phyloP scores from a whole-genome alignment of 2,329 filamentous ascomycete genomes.

The Neurospora sp. region DNA sequence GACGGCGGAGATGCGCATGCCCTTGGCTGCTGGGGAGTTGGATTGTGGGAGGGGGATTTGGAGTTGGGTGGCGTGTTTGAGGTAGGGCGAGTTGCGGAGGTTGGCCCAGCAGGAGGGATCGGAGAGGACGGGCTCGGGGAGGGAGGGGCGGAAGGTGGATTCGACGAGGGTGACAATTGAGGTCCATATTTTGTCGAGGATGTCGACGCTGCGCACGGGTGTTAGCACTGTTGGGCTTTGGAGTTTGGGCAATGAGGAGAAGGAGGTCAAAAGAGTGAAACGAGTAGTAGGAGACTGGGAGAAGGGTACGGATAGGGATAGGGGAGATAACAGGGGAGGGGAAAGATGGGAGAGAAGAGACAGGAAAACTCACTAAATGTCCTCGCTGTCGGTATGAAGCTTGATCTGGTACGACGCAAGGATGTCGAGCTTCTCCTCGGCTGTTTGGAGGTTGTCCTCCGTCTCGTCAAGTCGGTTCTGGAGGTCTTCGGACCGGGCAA shows the following conservation, averaged over 20 bases:
- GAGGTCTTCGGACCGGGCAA: slow-evolving; percentile 17
- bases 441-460: slow-evolving; percentile 15
- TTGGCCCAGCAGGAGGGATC: slow-evolving; percentile 26
- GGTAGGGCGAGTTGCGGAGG: slow-evolving; percentile 22
- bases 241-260: not conserved
- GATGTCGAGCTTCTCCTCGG: slow-evolving; percentile 16
- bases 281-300: too few relatives aligned
- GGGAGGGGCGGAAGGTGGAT: slow-evolving; percentile 22
- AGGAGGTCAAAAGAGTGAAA: too few relatives aligned
- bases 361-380: slow-evolving; percentile 19
- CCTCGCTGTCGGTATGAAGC: slow-evolving; percentile 21
- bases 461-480: slow-evolving; percentile 15
- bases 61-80: slow-evolving; percentile 23
- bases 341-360: not conserved
- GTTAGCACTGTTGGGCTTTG: not conserved
- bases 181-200: slow-evolving; percentile 27
- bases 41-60: slow-evolving; percentile 25
- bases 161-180: slow-evolving; percentile 23
- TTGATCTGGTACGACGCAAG: slow-evolving; percentile 22
- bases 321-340: not conserved
- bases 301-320: too few relatives aligned
- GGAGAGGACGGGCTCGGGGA: slow-evolving; percentile 21
- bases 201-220: slow-evolving; percentile 15
- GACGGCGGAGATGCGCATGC: slow-evolving; percentile 27
- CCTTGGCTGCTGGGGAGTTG: slow-evolving; percentile 25